These are phyloP conservation scores for Rhizopogon parksii DNA, from an alignment of 1,284 basidiomycete species.

Conservation along the genomic window DNA sequence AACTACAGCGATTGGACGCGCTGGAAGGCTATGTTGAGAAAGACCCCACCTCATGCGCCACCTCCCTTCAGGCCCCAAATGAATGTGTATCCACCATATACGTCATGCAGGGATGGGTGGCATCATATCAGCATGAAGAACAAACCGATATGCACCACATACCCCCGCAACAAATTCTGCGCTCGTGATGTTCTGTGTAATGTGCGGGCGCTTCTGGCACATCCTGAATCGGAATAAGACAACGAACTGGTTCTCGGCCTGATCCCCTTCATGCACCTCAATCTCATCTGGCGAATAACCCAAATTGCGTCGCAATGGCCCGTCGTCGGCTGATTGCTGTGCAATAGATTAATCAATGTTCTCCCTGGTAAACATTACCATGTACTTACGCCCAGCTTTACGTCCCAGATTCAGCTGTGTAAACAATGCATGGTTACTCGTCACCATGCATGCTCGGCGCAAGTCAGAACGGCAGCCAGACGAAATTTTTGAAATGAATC, in stretches of 20 bases:
- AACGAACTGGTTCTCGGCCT: background rate
- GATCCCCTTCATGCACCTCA: background rate
- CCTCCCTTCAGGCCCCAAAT: background rate
- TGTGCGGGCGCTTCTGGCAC: background rate
- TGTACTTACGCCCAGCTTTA: background rate
- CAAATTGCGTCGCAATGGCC: background rate
- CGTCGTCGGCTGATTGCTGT: background rate
- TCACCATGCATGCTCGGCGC: background rate
- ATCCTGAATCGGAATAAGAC: background rate
- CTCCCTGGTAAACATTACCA: background rate
- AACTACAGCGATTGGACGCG: background rate
- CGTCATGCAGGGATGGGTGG: background rate
- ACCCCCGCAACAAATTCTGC: background rate
- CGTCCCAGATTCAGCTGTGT: background rate
- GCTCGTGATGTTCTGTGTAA: background rate
- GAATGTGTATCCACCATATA: background rate
- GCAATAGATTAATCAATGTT: background rate
- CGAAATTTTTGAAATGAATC: background rate
- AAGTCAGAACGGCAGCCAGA: background rate
- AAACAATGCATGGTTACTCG: background rate
- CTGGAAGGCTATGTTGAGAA: background rate
- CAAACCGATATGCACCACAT: background rate
- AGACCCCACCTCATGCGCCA: background rate
- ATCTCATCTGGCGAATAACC: background rate
- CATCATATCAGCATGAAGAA: background rate